Conservation (phyloP, 305 asterid genomes). For the Fraxinus ornus region DNA sequence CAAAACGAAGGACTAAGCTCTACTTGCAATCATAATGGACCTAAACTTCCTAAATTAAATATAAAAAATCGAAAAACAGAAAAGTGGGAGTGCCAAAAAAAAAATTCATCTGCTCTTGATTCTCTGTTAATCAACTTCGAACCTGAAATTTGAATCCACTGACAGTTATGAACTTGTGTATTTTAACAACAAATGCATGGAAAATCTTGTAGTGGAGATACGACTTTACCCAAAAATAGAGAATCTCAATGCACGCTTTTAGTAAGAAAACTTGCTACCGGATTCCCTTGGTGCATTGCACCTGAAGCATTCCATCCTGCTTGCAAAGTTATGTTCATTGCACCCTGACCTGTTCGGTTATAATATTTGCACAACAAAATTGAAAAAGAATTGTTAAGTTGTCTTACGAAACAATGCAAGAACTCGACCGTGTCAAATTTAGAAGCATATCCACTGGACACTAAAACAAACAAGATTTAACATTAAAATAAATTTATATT, state of each 20-base stretch:
- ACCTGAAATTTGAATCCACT: slow-evolving; percentile 32
- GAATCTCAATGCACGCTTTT: slow-evolving; percentile 39
- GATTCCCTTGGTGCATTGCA: slow-evolving; percentile 97
- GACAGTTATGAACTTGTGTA: neutral
- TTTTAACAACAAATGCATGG: neutral
- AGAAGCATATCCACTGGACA: neutral
- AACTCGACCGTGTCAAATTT: neutral
- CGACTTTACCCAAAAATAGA: slow-evolving; percentile 57
- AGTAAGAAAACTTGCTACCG: slow-evolving; percentile 55
- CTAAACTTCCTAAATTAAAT: slow-evolving; percentile 41
- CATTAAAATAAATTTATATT: neutral
- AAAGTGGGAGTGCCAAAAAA: slow-evolving; percentile 35
- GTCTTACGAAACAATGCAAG: neutral
- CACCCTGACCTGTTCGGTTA: slow-evolving; percentile 62
- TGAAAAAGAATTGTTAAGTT: neutral
- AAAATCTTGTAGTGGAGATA: neutral
- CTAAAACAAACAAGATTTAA: neutral
- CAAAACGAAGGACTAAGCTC: slow-evolving; percentile 37
- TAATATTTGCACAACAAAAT: neutral
- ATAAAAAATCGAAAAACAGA: slow-evolving; percentile 21
- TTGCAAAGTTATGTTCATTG: slow-evolving; percentile 96
- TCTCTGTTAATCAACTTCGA: slow-evolving; percentile 43
- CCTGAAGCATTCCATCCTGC: slow-evolving; percentile 94
- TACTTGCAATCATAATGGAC: slow-evolving; percentile 30
- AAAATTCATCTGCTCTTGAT: slow-evolving; percentile 36